These are phyloP conservation scores for Gynochthodes officinalis DNA, from an alignment of 257 asterid genomes.

Conservation along the genomic window DNA sequence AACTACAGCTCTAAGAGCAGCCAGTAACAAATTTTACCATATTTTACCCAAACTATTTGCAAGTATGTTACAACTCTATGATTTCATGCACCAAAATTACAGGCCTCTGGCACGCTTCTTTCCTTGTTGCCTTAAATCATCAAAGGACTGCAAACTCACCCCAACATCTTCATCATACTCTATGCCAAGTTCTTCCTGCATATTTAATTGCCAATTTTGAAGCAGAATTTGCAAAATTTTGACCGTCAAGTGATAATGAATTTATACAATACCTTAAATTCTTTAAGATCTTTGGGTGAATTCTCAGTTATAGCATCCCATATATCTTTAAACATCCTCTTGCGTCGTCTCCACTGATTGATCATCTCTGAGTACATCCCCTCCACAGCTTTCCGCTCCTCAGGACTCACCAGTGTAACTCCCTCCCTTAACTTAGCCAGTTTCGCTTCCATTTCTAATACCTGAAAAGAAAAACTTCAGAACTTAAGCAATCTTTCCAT, in stretches of 20 bases:
- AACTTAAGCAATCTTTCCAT: neutral
- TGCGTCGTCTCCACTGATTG: conserved; percentile 83
- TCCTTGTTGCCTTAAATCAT: conserved; percentile 48
- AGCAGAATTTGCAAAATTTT: conserved; percentile 5
- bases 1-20: neutral
- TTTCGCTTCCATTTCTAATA: conserved; percentile 72
- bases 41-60: neutral
- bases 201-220: conserved; percentile 8
- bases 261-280: conserved; percentile 58
- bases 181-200: conserved; percentile 88
- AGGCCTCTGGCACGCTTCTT: conserved; percentile 57
- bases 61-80: neutral
- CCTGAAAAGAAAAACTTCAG: conserved; percentile 37
- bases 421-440: conserved; percentile 75
- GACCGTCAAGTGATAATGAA: neutral
- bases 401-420: conserved; percentile 76
- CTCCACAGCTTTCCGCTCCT: conserved; percentile 70
- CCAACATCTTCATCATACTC: conserved; percentile 92
- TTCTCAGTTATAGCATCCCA: conserved; percentile 97
- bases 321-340: conserved; percentile 87
- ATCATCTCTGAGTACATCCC: conserved; percentile 41
- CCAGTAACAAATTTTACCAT: neutral
- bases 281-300: conserved; percentile 80
- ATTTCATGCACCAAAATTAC: conserved; percentile 12
- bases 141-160: conserved; percentile 69